phyloP scores from a whole-genome alignment of 139 green algal species.

The Haematococcus sp. region DNA sequence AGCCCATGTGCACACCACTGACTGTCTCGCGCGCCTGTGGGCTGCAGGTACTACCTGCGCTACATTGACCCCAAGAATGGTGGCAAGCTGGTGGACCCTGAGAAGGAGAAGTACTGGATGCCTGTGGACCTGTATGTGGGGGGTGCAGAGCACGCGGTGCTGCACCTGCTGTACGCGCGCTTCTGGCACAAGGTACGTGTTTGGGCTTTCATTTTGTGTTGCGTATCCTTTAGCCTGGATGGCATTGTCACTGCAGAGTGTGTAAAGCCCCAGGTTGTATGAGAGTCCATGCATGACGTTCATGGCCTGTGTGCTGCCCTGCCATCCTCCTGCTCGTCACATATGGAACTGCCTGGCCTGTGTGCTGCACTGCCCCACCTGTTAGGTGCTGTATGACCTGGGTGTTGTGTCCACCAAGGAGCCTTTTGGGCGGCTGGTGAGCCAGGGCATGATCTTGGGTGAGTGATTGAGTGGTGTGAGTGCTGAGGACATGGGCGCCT shows the following conservation, averaged over 20 bases:
- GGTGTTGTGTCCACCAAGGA: conserved; percentile 90
- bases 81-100: conserved; percentile 68
- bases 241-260: no score
- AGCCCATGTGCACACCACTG: no score
- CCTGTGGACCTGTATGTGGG: conserved; percentile 99
- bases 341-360: not conserved
- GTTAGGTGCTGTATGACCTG: conserved; percentile 92
- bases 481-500: no score
- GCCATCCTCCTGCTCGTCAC: not conserved
- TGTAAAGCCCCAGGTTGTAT: no score
- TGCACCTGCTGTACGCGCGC: conserved; percentile 97
- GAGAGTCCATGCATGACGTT: no score
- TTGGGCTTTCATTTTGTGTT: not conserved
- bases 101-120: conserved; percentile 94
- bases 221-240: no score
- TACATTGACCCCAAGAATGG: conserved; percentile 91
- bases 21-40: conserved; percentile 10
- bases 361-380: not conserved
- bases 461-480: conserved; percentile 56
- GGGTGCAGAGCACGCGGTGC: conserved; percentile 96
- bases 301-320: not conserved
- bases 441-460: conserved; percentile 98
- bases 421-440: conserved; percentile 91
- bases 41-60: conserved; percentile 97
- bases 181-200: conserved; percentile 95